A percentile compares a stretch with the other conserved stretches of the same genome.
Conservation (phyloP, 345 rosid species). For the Salix purpurea region DNA sequence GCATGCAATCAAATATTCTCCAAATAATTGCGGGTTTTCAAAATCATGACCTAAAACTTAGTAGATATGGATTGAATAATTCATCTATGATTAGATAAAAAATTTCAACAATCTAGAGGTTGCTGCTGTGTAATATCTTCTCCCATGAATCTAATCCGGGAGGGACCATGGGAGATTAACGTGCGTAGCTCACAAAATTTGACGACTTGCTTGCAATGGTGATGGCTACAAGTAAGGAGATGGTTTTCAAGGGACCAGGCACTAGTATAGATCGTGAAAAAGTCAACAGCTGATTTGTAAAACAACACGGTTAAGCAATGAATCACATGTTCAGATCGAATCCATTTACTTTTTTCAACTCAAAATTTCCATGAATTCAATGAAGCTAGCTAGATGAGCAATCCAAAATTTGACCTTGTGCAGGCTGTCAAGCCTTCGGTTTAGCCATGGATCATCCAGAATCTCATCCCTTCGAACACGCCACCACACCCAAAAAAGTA, state of each 20-base stretch:
- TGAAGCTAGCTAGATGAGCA: background rate
- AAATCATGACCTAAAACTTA: background rate
- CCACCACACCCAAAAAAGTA: background rate
- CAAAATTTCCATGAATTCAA: background rate
- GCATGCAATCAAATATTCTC: background rate
- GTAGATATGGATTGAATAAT: background rate
- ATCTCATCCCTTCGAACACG: background rate
- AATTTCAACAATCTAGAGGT: background rate
- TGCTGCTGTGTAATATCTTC: background rate
- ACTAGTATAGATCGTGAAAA: background rate
- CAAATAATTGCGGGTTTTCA: background rate
- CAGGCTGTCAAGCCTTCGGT: background rate
- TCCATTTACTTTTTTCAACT: background rate
- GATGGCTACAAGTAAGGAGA: background rate
- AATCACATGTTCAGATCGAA: background rate
- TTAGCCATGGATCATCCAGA: background rate
- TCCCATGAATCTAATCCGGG: background rate
- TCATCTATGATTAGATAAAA: background rate
- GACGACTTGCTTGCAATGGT: background rate
- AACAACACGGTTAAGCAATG: background rate
- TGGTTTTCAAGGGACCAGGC: background rate
- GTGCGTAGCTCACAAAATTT: background rate
- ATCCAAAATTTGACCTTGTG: slow-evolving; percentile 5
- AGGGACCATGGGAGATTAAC: background rate
- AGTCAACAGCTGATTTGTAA: background rate